Base-by-base conservation (phyloP, 2,329 filamentous ascomycete genomes). In the Hymenoscyphus repandus region DNA sequence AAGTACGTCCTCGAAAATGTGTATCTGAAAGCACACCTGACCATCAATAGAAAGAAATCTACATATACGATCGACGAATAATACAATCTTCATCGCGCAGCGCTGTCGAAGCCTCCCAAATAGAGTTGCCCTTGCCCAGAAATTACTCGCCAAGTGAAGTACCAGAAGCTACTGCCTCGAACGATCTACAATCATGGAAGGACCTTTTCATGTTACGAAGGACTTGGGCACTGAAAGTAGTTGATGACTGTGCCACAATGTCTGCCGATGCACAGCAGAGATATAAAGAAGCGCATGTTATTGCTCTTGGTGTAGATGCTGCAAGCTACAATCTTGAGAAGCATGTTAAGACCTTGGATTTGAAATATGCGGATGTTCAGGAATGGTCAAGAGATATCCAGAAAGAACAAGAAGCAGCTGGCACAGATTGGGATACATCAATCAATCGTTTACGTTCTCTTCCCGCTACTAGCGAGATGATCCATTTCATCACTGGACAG, bases 111-210 rank as follows among this genome's bases (percentile, higher is more conserved):
- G 69, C 70, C 15, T 67, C 74, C 20, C 62, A 75, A 54, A 70
- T 71, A 62, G 76, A 82, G 50, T 62, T 74, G 54, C 73, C 78
- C 41, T 63, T 74, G 32, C 80, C 77, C 33, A 74, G 73, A 52
- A 76, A 72, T 58, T 86, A 70, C 74, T 73, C 75, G 48, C 69
- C 79, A 39, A 80, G 85, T 55, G 74, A 75, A 51, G 83, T 89
- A 30, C 93, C 93, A n/a, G 90, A 95, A 68, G 86, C 83, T 38
- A 86, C 95, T 59, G 77, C 85, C 63, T 84, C 89, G 55, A 88
- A 86, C 54, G 85, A 90, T 55, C 75, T 96, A 49, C 77, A 85
- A 62, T 85, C 90, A 80, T 99, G 93, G 92, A 88, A 90, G 66
- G 81, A 84, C 40, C 75, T 97, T 18, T 96, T 93, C 74, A 86